These are phyloP conservation scores for Aspergillus costaricaensis DNA, from an alignment of 2,329 filamentous ascomycete genomes.

Conservation along the genomic window DNA sequence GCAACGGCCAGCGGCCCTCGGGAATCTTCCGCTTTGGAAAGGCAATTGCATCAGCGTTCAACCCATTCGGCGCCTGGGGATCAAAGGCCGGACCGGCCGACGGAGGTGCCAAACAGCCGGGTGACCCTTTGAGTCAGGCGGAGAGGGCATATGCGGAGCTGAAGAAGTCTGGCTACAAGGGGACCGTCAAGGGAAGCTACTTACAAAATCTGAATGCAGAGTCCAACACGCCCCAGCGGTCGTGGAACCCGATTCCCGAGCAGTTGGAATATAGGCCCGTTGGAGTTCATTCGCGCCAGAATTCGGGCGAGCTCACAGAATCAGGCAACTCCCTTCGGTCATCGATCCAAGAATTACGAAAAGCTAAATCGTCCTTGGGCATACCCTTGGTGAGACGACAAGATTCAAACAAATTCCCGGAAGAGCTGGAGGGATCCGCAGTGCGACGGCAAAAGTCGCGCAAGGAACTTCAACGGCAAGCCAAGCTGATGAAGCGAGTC, in stretches of 20 bases:
- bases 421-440: conserved; percentile 27
- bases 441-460: conserved; percentile 55
- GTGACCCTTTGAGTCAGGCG: conserved; percentile 50
- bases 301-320: conserved; percentile 19
- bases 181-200: conserved; percentile 40
- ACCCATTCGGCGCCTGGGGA: conserved; percentile 53
- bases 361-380: conserved; percentile 33
- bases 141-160: conserved; percentile 57
- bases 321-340: conserved; percentile 33
- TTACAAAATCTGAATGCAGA: conserved; percentile 23
- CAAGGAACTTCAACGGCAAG: conserved; percentile 59
- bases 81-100: conserved; percentile 49
- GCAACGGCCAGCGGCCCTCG: conserved; percentile 34
- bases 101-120: conserved; percentile 25
- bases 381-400: conserved; percentile 30
- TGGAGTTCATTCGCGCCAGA: conserved; percentile 19
- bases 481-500: conserved; percentile 60
- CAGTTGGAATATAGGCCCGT: conserved; percentile 30
- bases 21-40: conserved; percentile 60
- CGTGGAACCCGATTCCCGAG: conserved; percentile 36
- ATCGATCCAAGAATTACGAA: conserved; percentile 40
- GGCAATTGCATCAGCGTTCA: conserved; percentile 56
- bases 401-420: conserved; percentile 33
- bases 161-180: conserved; percentile 54
- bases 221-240: conserved; percentile 34